Conservation (phyloP, 1,284 basidiomycete genomes). For the Melampsora americana region DNA sequence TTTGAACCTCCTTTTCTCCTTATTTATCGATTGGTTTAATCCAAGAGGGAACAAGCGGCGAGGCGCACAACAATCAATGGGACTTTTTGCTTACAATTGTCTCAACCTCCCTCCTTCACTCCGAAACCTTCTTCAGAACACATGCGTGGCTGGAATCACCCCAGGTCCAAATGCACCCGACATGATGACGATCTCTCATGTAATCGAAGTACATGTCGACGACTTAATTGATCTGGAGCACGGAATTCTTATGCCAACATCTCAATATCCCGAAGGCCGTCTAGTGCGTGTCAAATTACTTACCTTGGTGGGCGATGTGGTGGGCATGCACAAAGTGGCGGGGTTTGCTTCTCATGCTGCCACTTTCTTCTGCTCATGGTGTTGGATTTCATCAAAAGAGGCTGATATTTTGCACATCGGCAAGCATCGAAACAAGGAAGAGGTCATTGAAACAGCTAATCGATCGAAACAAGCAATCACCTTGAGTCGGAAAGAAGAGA, state of each 20-base stretch:
- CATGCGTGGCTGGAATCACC: conserved; percentile 10
- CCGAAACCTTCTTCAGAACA: not conserved
- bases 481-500: not conserved
- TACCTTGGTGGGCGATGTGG: conserved; percentile 9
- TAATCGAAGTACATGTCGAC: conserved; percentile 1
- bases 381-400: not conserved
- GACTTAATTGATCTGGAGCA: not conserved
- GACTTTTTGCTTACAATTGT: conserved; percentile 4
- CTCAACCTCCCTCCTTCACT: conserved; percentile 9
- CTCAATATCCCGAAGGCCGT: conserved; percentile 1
- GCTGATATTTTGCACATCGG: not conserved
- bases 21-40: conserved; percentile 36
- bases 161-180: too few relatives aligned
- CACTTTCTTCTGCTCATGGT: too few relatives aligned
- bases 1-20: conserved; percentile 19
- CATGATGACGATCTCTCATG: conserved; percentile 3
- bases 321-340: conserved; percentile 14
- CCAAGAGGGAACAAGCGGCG: conserved; percentile 12
- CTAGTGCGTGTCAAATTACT: not conserved
- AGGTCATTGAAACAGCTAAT: not conserved
- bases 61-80: conserved; percentile 17
- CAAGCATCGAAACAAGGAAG: not conserved
- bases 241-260: not conserved
- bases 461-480: not conserved
- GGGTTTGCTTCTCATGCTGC: conserved; percentile 20